These are phyloP conservation scores for Tylopilus sp. DNA, from an alignment of 768 basidiomycete species.

Conservation along the genomic window DNA sequence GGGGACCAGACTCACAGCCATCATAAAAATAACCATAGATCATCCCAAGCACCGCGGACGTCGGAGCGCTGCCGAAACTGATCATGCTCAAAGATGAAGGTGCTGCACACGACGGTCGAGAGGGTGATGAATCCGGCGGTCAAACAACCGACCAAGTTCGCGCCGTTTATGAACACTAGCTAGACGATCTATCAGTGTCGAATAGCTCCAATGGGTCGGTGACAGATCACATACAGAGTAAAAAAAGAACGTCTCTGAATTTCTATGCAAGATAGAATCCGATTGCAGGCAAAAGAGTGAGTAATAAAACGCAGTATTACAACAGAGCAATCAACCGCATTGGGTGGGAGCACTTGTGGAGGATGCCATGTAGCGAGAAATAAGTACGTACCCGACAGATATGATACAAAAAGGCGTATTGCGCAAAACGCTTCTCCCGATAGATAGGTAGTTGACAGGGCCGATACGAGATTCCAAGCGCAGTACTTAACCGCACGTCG, in stretches of 20 bases:
- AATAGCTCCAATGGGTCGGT: no score
- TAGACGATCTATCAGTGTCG: conserved; percentile 14
- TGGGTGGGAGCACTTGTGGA: neutral
- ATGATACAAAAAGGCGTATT: conserved; percentile 21
- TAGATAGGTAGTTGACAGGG: conserved; percentile 11
- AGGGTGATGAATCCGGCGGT: conserved; percentile 42
- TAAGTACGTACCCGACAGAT: conserved; percentile 19
- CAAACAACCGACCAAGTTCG: conserved; percentile 49
- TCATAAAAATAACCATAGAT: conserved; percentile 49
- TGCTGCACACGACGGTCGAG: conserved; percentile 39
- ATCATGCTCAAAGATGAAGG: conserved; percentile 45
- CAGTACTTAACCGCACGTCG: conserved; percentile 49
- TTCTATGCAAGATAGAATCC: conserved; percentile 45
- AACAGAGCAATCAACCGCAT: conserved; percentile 20
- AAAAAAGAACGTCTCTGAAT: conserved; percentile 48
- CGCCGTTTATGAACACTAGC: conserved; percentile 52
- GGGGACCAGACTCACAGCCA: conserved; percentile 35
- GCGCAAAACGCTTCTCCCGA: conserved; percentile 12
- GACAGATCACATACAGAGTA: conserved; percentile 40
- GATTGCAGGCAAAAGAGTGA: conserved; percentile 58
- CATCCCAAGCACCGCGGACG: conserved; percentile 38
- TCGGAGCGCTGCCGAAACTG: conserved; percentile 33
- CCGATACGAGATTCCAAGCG: conserved; percentile 34
- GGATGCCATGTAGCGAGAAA: neutral
- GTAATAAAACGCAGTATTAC: conserved; percentile 42